Evolutionary conservation across 306 rosid genomes (phyloP), one percentile per base, ranked within the genome.

Genomic region (Quercus bicolor): DNA sequence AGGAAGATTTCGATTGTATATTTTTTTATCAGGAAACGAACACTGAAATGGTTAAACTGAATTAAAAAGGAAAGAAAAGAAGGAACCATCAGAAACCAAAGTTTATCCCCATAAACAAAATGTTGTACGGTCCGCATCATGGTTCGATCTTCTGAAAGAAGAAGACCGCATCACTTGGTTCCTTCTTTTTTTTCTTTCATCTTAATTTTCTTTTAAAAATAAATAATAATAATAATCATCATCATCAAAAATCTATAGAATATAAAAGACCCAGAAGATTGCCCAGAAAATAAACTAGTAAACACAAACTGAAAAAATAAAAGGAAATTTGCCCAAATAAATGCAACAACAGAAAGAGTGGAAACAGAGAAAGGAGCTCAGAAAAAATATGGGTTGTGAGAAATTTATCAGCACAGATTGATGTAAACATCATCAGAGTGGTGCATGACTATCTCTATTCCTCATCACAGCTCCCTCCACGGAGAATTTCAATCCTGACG

Each of bases 41-140:
- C 45, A 40, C 3, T 8, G 8, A 34, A 34, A 34, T 6, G 9
- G 40, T 6, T 34, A 34, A 6, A 34, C 40, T 34, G 45, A 40
- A 40, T 40, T 40, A 2, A 40, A 2, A 40, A 7, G 3, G 3
- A 40, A 40, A 40, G 11, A 40, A 40, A 8, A 68, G 0, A 73
- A n/a, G 85, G 90, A 90, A 86, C 93, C 97, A 93, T 93, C 91
- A 93, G 94, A 74, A 80, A 85, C 98, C 97, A 91, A 56, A 82
- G 28, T 85, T 83, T 59, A 87, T 93, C 98, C 93, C 82, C 97
- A 93, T 68, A 79, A 87, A 92, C 92, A 23, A 62, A 78, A 24
- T 43, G 92, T 89, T 88, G 60, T 93, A 84, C 95, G 94, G 98
- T 89, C 98, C 98, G 98, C 98, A 93, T 93, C 98, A 89, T 91